Base-by-base conservation (phyloP, 2,329 filamentous ascomycete genomes). In the Geosmithia putterillii region DNA sequence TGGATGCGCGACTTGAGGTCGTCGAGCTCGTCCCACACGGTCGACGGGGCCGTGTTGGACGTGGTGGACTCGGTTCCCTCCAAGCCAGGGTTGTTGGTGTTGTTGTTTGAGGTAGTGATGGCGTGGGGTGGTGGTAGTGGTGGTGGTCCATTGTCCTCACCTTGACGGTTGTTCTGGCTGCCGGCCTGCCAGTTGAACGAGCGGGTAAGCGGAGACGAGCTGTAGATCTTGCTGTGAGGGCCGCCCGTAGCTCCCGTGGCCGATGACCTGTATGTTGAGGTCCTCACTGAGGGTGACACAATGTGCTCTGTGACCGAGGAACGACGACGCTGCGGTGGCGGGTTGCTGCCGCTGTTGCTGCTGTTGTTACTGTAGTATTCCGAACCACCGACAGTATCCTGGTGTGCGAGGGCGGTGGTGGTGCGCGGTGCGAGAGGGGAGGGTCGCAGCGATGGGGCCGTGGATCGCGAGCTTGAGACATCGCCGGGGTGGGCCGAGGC, bases 11-110 rank as follows among this genome's bases (percentile, higher is more conserved):
- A 92, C 60, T 96, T 96, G 40, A 98, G 67, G 50, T 96, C 92
- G 53, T 96, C 92, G 22, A 98, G 66, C 61, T 98, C 92, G 57
- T 96, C 92, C 92, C 92, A 98, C 3, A 98, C 86, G 0, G 88
- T 95, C 2, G 88, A 94, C 12, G 89, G 86, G 1, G 86, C 87
- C 1, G 83, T 88, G 1, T 86, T 92, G 0, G 92, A 96, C 28
- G 84, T 73, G 0, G 84, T 90, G 1, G 92, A 96, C 53, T 92
- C 87, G 0, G 87, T 88, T 8, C 81, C 82, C 54, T 89, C 81
- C 22, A 67, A 52, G 17, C 60, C 64, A 46, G n/a, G n/a, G 10
- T 32, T 32, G 28, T 9, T 14, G 15, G 28, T 14, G 28, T 74
- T n/a, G n/a, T n/a, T n/a, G n/a, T n/a, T n/a, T n/a, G n/a, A n/a